Evolutionary conservation across 2,329 filamentous ascomycete genomes (phyloP), one percentile per base, ranked within the genome.

Genomic region (Alternaria novae-zelandiae): DNA sequence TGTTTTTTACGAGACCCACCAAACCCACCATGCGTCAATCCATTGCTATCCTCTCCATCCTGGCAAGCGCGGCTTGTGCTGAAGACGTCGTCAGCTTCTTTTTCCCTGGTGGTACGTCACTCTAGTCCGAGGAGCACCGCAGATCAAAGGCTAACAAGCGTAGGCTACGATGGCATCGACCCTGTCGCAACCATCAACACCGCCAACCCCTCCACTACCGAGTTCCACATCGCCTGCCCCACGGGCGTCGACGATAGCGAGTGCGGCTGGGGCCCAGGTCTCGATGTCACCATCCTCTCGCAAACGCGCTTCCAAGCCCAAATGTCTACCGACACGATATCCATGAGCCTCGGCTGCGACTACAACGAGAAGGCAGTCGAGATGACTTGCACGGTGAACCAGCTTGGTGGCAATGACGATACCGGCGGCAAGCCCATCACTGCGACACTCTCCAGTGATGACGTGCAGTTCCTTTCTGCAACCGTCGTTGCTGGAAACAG

Each of bases 301-400:
- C 59, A 56, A n/a, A 73, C 71, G 25, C 59, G 61, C 23, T 76
- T 71, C 63, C 46, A 70, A 28, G 73, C 69, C 13, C 53, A 64
- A 43, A 69, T 76, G 67, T 59, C 58, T 1, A 64, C 47, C 11
- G 59, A 59, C 12, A 43, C 28, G 15, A 63, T 71, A 32, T 69
- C 66, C 51, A 70, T 78, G 65, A 74, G 68, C 59, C 67, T 72
- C 20, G 67, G 65, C 20, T 77, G 75, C 63, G 71, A 73, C 36
- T 68, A 72, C 57, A 69, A 76, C 51, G 64, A 65, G 17, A 56
- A 63, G 47, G 65, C 61, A 3, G 57, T 56, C 5, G 61, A 74
- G 36, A 74, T 76, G 71, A 70, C 65, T 0, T 77, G 76, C 60
- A 71, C 62, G 3, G 74, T 72, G 5, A 59, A 65, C 20, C 68